A percentile compares a stretch with the other conserved stretches of the same genome.
phyloP scores from a whole-genome alignment of 768 basidiomycete species.

The Pulveroboletus sp. region DNA sequence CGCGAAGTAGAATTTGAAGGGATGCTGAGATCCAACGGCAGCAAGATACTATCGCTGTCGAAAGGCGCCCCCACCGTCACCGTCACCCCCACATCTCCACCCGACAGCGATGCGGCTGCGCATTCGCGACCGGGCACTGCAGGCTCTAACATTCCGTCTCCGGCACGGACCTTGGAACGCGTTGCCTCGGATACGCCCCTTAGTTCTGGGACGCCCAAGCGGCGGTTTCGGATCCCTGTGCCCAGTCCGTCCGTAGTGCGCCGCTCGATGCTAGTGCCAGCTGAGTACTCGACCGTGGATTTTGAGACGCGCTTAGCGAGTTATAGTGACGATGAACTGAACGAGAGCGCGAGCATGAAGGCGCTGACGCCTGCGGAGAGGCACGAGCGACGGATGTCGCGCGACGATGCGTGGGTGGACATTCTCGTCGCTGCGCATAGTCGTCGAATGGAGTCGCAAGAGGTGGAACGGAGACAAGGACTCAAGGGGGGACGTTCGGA shows the following conservation, averaged over 20 bases:
- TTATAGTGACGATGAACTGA: conserved; percentile 46
- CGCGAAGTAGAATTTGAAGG: conserved; percentile 80
- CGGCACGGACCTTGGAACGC: conserved; percentile 26
- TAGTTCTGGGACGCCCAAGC: conserved; percentile 30
- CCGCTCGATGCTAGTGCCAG: conserved; percentile 52
- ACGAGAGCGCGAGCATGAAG: conserved; percentile 39
- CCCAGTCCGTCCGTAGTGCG: conserved; percentile 50
- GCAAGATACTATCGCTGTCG: conserved; percentile 37
- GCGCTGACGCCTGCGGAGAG: conserved; percentile 38
- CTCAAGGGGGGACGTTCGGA: conserved; percentile 44
- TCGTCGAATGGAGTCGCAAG: conserved; percentile 54
- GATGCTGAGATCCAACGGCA: conserved; percentile 53
- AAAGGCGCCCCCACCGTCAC: conserved; percentile 24
- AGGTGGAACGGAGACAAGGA: conserved; percentile 39
- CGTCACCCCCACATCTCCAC: conserved; percentile 25
- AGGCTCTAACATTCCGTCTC: conserved; percentile 11
- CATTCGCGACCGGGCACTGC: conserved; percentile 24
- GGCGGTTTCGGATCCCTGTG: conserved; percentile 60
- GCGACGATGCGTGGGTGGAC: conserved; percentile 85
- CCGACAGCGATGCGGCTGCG: conserved; percentile 30
- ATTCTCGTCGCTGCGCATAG: conserved; percentile 64
- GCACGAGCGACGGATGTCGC: conserved; percentile 41
- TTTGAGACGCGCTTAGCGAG: conserved; percentile 79
- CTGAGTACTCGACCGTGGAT: conserved; percentile 78
- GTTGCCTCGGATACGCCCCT: conserved; percentile 26